A percentile compares a stretch with the other conserved stretches of the same genome.
Evolutionary conservation across 305 asterid genomes (phyloP).

Genomic region (Fraxinus paxiana): DNA sequence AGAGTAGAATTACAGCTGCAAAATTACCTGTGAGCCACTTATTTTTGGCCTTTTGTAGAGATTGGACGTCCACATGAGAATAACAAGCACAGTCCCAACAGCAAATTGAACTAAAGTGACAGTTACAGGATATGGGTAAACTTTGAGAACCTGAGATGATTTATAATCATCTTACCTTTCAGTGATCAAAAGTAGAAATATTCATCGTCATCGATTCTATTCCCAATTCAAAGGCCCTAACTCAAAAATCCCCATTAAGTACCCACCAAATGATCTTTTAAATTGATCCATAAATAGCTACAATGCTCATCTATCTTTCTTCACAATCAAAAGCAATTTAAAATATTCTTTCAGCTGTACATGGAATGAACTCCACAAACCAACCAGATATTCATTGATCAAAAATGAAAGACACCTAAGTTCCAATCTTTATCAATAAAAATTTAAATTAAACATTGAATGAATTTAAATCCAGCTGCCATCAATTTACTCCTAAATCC

Average conservation of each 20-base stretch:
- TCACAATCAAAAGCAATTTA: background rate
- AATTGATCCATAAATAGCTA: background rate
- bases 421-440: background rate
- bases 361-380: background rate
- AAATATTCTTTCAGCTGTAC: background rate
- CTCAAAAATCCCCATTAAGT: background rate
- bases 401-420: background rate
- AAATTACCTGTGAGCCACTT: slow-evolving; percentile 71
- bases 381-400: background rate
- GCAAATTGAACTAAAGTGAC: slow-evolving; percentile 76
- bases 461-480: background rate
- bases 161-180: slow-evolving; percentile 15
- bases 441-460: no score
- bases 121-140: slow-evolving; percentile 73
- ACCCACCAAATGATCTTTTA: background rate
- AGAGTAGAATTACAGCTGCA: background rate
- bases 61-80: slow-evolving; percentile 69
- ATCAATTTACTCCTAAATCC: background rate
- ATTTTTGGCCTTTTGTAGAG: slow-evolving; percentile 84
- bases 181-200: background rate
- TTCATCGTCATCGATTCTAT: background rate
- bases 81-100: slow-evolving; percentile 74
- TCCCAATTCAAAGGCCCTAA: background rate
- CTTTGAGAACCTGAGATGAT: slow-evolving; percentile 66
- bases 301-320: background rate